Evolutionary conservation across 495 filamentous ascomycete species (phyloP).

Genomic region (Talaromyces borbonicus): DNA sequence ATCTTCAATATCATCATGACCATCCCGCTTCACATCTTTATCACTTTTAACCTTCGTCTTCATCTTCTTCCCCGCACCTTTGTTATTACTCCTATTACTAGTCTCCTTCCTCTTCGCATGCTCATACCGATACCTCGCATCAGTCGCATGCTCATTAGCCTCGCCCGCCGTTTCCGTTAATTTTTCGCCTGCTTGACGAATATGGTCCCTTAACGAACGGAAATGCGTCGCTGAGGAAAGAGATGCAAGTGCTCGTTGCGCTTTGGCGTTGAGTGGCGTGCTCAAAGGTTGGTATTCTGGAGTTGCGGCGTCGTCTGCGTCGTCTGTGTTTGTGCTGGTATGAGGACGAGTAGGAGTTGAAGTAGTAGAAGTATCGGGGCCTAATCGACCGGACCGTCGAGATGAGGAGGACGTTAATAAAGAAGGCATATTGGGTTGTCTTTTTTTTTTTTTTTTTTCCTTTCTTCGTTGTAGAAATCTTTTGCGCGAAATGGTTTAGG

Average conservation of each 20-base stretch:
- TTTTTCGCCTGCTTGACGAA: constrained; percentile 26
- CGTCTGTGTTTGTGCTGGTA: constrained; percentile 21
- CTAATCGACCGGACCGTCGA: no score
- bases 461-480: no score
- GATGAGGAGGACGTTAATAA: no score
- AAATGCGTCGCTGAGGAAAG: constrained; percentile 24
- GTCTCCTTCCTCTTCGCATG: constrained; percentile 11
- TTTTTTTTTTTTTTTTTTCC: no score
- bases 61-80: constrained; percentile 8
- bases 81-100: constrained; percentile 15
- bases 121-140: constrained; percentile 25
- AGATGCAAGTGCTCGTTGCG: constrained; percentile 22
- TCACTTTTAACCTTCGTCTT: constrained; percentile 10
- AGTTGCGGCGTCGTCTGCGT: constrained; percentile 17
- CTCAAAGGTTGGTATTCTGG: constrained; percentile 51
- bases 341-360: constrained; percentile 8
- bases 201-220: constrained; percentile 23
- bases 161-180: constrained; percentile 36
- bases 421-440: no score
- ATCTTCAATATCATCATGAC: constrained; percentile 5
- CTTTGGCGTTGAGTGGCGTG: constrained; percentile 33
- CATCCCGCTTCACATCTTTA: constrained; percentile 1
- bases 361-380: no score
- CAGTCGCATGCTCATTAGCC: constrained; percentile 34
- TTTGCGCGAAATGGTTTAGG: no score